phyloP scores from a whole-genome alignment of 495 filamentous ascomycete genomes.

The Aspergillus avenaceus region DNA sequence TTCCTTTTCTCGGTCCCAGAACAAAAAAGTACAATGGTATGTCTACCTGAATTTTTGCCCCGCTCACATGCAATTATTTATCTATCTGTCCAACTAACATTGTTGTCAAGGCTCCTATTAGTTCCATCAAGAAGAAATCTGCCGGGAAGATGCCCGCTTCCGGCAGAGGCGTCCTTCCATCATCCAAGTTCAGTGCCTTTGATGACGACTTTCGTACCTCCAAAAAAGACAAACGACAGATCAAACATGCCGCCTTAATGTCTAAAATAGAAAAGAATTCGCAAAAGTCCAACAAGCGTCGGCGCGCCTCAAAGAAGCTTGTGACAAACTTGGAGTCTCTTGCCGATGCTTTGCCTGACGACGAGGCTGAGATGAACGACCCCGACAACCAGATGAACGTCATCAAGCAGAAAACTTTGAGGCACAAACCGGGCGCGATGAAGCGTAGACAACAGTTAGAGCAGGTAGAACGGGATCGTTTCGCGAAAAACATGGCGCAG shows the following conservation, averaged over 20 bases:
- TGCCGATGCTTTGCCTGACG: conserved; percentile 69
- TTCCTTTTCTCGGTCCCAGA: not conserved
- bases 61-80: not conserved
- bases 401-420: conserved; percentile 66
- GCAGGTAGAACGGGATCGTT: conserved; percentile 72
- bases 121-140: conserved; percentile 18
- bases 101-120: conserved; percentile 27
- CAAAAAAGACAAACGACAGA: conserved; percentile 73
- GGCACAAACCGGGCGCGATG: conserved; percentile 69
- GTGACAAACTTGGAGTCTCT: conserved; percentile 72
- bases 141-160: conserved; percentile 22
- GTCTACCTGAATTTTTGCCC: too few relatives aligned
- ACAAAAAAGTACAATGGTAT: conserved; percentile 9
- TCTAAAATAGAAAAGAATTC: conserved; percentile 66
- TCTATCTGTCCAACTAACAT: not conserved
- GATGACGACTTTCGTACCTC: conserved; percentile 52
- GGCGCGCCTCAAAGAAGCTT: conserved; percentile 72
- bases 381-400: conserved; percentile 39
- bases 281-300: conserved; percentile 48
- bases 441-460: conserved; percentile 80
- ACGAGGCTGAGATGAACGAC: conserved; percentile 30
- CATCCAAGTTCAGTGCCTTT: conserved; percentile 25
- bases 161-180: conserved; percentile 21
- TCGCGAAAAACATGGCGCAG: conserved; percentile 74
- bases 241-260: conserved; percentile 73